Evolutionary conservation across 495 filamentous ascomycete species (phyloP), one percentile per base, ranked within the genome.

Genomic region (Xylaria telfairii): DNA sequence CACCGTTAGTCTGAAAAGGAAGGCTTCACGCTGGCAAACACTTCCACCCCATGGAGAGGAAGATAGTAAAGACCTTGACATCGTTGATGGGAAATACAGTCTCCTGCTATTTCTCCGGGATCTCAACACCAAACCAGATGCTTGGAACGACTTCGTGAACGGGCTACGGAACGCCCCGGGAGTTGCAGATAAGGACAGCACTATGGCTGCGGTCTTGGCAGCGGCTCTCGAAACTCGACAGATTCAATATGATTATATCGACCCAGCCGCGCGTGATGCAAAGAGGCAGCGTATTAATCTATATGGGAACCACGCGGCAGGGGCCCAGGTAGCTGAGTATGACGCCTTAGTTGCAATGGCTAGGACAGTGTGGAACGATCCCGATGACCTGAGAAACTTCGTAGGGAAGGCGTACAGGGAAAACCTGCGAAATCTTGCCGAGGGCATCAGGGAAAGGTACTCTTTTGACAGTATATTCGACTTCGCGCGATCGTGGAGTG

Each of bases 31-130:
- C 10, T 61, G 67, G 67, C 54, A 61, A 2, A 60, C 4, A 6
- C 65, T 42, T 0, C 54, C 67, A 10, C 0, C 24, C 7, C 4
- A 6, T 4, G 30, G 10, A 32, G 19, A 4, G 26, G 32, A 42
- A 2, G 6, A 5, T 8, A 53, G 13, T 3, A 3, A n/a, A n/a
- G 51, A 49, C 12, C 3, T 37, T 19, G 19, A 59, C 2, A 3
- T 4, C 9, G 56, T 28, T n/a, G 15, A 12, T 0, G 8, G 21
- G 1, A 69, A 7, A 13, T 69, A 26, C 44, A 47, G 39, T 26
- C 44, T 69, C 15, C 56, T 69, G 10, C n/a, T 69, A 1, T 61
- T 61, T 57, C 32, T 69, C 0, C 67, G 67, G 2, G 56, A 69
- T 32, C 44, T 68, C 5, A 28, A 49, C 4, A 15, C 4, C 13